These are phyloP conservation scores for Phytophthora sp. DNA, from an alignment of 352 stramenopile species.

Conservation along the genomic window DNA sequence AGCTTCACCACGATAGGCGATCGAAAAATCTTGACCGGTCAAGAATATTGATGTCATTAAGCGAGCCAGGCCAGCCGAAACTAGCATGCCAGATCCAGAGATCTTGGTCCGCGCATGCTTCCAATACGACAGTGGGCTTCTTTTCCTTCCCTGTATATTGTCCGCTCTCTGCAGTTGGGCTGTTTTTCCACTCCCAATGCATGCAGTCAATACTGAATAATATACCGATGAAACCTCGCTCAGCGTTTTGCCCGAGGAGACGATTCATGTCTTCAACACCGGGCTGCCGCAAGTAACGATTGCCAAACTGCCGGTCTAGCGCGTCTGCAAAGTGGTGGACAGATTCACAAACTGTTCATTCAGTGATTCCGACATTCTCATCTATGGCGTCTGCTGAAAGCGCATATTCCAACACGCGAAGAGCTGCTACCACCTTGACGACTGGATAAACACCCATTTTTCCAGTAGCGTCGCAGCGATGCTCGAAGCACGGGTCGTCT, in stretches of 20 bases:
- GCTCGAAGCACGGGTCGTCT: not conserved
- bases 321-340: not conserved
- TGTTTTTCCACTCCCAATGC: too few relatives aligned
- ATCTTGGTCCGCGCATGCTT: too few relatives aligned
- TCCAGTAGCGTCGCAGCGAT: not conserved
- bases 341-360: not conserved
- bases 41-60: too few relatives aligned
- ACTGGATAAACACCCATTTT: not conserved
- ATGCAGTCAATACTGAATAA: not conserved
- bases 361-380: not conserved
- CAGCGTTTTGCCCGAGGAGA: not conserved
- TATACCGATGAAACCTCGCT: not conserved
- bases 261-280: not conserved
- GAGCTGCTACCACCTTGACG: not conserved
- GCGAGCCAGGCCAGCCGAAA: too few relatives aligned
- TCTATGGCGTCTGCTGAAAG: not conserved
- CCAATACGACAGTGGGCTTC: too few relatives aligned
- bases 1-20: too few relatives aligned
- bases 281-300: too few relatives aligned
- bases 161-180: too few relatives aligned
- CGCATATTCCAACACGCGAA: not conserved
- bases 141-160: too few relatives aligned
- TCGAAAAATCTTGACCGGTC: too few relatives aligned
- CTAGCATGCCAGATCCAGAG: too few relatives aligned
- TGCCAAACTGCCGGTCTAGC: not conserved